Percentiles rank a stretch among this genome's conserved stretches.
These are phyloP conservation scores for Diddensiella transvaalensis DNA, from an alignment of 805 yeast species.

Conservation along the genomic window DNA sequence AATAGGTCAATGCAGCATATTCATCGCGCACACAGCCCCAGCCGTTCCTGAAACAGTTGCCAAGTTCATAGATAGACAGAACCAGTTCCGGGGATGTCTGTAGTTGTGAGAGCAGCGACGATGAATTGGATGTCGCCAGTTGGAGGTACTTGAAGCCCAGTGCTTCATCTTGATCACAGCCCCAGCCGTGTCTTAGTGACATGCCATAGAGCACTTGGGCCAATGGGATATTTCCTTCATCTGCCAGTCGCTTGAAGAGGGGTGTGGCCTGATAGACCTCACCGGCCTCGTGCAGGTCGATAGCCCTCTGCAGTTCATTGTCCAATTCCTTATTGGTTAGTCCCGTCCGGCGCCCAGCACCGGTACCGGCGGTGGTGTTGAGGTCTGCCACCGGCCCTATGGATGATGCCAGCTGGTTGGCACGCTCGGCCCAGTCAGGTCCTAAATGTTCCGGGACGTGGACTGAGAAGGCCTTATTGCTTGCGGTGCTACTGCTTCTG, in stretches of 20 bases:
- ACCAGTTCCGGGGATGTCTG: slow-evolving; percentile 22
- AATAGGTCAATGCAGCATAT: slow-evolving; percentile 27
- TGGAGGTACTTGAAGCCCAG: slow-evolving; percentile 26
- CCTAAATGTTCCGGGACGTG: not conserved
- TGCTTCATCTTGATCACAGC: slow-evolving; percentile 21
- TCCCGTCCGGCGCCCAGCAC: not conserved
- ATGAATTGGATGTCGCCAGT: slow-evolving; percentile 23
- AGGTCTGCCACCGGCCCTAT: not conserved
- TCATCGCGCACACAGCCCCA: slow-evolving; percentile 32
- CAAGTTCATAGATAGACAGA: slow-evolving; percentile 32
- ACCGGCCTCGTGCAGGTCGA: slow-evolving; percentile 29
- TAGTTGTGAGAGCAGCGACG: not conserved
- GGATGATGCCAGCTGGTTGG: not conserved
- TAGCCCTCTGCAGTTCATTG: slow-evolving; percentile 27
- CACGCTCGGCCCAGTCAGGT: not conserved
- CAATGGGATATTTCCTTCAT: slow-evolving; percentile 25
- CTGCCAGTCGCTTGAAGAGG: slow-evolving; percentile 25
- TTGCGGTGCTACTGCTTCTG: not conserved
- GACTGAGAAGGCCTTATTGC: not conserved
- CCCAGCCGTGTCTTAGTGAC: slow-evolving; percentile 34
- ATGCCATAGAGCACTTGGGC: slow-evolving; percentile 33
- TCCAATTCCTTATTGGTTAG: slow-evolving; percentile 1
- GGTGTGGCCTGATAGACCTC: slow-evolving; percentile 21
- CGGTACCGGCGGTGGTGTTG: not conserved
- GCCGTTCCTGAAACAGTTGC: slow-evolving; percentile 32